Evolutionary conservation across 1,284 basidiomycete genomes (phyloP), one percentile per base, ranked within the genome.

Genomic region (Rugosomyces carneus): DNA sequence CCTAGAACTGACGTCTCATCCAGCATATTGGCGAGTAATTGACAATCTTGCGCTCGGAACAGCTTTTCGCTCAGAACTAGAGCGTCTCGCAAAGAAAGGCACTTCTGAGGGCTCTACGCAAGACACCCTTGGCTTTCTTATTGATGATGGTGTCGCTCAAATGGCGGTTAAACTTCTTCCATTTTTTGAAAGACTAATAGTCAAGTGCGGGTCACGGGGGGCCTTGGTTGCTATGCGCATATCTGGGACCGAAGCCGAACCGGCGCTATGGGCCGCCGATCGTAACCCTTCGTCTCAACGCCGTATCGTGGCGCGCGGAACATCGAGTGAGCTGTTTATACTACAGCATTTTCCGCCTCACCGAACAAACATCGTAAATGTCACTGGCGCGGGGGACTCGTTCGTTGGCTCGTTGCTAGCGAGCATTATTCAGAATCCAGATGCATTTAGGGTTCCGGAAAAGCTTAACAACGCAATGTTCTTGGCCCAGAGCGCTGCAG

Each of bases 351-450:
- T 84, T 57, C 76, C 85, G 2, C 72, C 89, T 9, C 60, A 78
- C 4, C 53, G 54, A 0, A 56, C 67, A 1, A 59, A 62, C 9
- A 60, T 83, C 7, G 66, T 83, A 6, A 93, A 84, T 55, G 89
- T 91, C 8, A 96, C 93, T 0, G 93, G 93, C 2, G 93, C 90
- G 1, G 93, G 93, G 0, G 93, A 97, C 64, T 84, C 89, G 1
- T 76, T 94, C 16, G 90, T 89, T 2, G 92, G 91, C 6, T 76
- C 83, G 0, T 59, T 93, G 16, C 63, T 89, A 15, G 81, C 85
- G 0, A 63, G 66, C 18, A 60, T 89, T 10, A 64, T 73, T 3
- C 62, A 68, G 18, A 60, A 72, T 37, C 72, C 69, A 11, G 53
- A 53, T 8, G 59, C 67, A 7, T 79, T 86, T 50, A 61, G 67